A percentile compares a stretch with the other conserved stretches of the same genome.
Evolutionary conservation across 2,329 filamentous ascomycete species (phyloP).

Genomic region (Aspergillus sp.): DNA sequence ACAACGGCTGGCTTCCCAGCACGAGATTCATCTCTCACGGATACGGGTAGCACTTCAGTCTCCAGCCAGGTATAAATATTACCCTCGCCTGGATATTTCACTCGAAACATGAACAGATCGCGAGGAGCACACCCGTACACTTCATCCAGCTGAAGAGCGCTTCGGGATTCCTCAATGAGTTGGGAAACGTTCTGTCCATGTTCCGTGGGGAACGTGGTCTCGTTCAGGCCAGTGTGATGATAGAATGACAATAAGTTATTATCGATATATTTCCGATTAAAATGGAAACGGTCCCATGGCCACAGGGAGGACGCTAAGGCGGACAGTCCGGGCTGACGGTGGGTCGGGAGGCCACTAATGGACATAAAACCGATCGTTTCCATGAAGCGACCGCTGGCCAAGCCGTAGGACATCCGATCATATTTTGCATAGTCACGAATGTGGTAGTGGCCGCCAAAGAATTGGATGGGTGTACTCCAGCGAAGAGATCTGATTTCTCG

Average conservation of each 20-base stretch:
- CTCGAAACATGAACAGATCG: slow-evolving; percentile 78
- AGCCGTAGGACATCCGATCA: slow-evolving; percentile 73
- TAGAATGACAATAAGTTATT: slow-evolving; percentile 86
- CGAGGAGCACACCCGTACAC: slow-evolving; percentile 80
- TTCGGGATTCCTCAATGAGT: slow-evolving; percentile 70
- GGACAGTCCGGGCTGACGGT: slow-evolving; percentile 32
- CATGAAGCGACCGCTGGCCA: slow-evolving; percentile 89
- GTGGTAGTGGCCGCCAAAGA: slow-evolving; percentile 89
- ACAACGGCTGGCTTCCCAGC: slow-evolving; percentile 64
- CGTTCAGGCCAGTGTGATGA: slow-evolving; percentile 74
- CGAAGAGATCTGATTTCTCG: slow-evolving; percentile 74
- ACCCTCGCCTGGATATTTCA: slow-evolving; percentile 69
- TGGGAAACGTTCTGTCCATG: slow-evolving; percentile 71
- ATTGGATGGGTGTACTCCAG: slow-evolving; percentile 81
- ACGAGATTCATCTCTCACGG: slow-evolving; percentile 61
- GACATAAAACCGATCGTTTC: slow-evolving; percentile 96
- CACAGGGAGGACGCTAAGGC: slow-evolving; percentile 37
- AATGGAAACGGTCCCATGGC: slow-evolving; percentile 45
- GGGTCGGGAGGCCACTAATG: slow-evolving; percentile 64
- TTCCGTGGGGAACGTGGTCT: slow-evolving; percentile 72
- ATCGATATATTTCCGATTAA: slow-evolving; percentile 84
- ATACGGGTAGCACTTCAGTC: slow-evolving; percentile 69
- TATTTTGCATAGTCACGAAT: slow-evolving; percentile 82
- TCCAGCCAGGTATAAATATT: slow-evolving; percentile 85
- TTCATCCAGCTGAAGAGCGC: slow-evolving; percentile 70